Conservation (phyloP, 441 rosid species). For the Gossypium davidsonii region DNA sequence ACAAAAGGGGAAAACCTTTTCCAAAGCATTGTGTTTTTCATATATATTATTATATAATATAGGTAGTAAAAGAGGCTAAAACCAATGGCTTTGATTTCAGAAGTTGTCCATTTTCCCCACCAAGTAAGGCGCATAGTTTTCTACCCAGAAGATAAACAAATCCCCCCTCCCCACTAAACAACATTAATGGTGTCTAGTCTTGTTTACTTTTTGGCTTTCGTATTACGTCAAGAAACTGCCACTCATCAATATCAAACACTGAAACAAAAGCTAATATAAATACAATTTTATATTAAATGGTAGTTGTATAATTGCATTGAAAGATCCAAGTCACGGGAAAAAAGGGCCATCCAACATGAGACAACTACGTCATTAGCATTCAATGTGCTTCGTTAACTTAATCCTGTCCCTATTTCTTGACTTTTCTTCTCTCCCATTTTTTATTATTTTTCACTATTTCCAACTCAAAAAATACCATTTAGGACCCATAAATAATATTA, state of each 20-base stretch:
- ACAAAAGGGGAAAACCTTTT: not conserved
- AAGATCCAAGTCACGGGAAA: conserved; percentile 34
- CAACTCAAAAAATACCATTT: not conserved
- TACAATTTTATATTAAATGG: too few species aligned
- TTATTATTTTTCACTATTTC: not conserved
- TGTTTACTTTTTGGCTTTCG: conserved; percentile 8
- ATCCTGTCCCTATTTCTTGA: not conserved
- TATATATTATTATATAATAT: not conserved
- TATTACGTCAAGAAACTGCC: conserved; percentile 27
- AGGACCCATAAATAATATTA: too few species aligned
- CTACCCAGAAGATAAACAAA: not conserved
- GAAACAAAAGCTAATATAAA: not conserved
- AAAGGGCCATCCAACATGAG: conserved; percentile 4
- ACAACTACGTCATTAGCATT: conserved; percentile 22
- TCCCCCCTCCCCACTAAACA: not conserved
- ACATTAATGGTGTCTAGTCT: not conserved
- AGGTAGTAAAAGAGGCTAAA: not conserved
- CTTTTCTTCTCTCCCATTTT: not conserved
- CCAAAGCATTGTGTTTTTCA: conserved; percentile 21
- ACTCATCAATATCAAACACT: not conserved
- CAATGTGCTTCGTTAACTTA: not conserved
- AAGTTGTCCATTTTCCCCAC: conserved; percentile 17
- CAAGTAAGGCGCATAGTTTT: not conserved
- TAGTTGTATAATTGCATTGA: conserved; percentile 13
- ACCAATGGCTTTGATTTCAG: conserved; percentile 23